Base-by-base conservation (phyloP, 805 yeast species). In the Teunomyces aglyptinius region DNA sequence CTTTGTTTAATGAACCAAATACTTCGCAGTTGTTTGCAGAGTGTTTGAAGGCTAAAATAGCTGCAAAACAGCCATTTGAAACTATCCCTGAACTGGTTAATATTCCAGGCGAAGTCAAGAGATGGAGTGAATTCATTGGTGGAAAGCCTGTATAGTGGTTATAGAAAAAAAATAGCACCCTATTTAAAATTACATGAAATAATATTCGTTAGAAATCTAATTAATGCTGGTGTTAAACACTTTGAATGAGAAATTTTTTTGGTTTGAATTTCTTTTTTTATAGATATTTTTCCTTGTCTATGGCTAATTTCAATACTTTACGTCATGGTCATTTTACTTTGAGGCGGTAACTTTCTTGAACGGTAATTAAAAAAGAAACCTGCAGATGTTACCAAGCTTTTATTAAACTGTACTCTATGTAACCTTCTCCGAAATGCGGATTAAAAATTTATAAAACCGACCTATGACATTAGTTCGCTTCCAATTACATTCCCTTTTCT, bases 51-150 rank as follows among this genome's bases (percentile, higher is more conserved):
- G 81, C 71, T 46, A 89, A 90, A 61, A 76, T 87, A 55, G 75
- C 75, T 29, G 70, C 73, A 55, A 77, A 78, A 59, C 68, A 82
- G 44, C 68, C 72, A n/a, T 80, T 81, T 44, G 76, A 74, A 48
- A 50, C 44, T 6, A 45, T 54, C 26, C 65, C 66, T 0, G 70
- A 70, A 28, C 67, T 68, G 45, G 81, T 83, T 46, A 70, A 65
- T 24, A 80, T 92, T 55, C 98, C 99, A 47, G 60, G 70, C 16
- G 98, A 94, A 73, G 98, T 90, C 44, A 78, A 76, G 63, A 82
- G 97, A 70, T 94, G 99, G 99, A 89, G 96, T 72, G 97, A 92
- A 67, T 94, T 86, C 62, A 81, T 94, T 61, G 96, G 96, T 49
- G 96, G 96, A 44, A 91, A 89, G 76, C 94, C 95, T 44, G 91